Conservation (phyloP, 2,329 filamentous ascomycete genomes). For the Scedosporium boydii region DNA sequence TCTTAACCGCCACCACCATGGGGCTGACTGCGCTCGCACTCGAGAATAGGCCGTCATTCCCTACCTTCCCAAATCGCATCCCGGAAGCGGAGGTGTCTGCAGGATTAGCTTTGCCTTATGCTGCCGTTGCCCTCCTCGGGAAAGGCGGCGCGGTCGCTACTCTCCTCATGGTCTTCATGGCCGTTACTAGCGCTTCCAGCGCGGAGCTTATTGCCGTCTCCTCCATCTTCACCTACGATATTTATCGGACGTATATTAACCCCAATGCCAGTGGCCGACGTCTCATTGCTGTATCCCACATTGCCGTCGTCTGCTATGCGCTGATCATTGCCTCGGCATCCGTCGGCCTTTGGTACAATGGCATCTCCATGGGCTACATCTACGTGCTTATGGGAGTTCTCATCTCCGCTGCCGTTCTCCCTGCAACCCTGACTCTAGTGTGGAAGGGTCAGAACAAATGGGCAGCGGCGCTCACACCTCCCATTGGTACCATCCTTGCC, state of each 20-base stretch:
- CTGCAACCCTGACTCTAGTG: slow-evolving; percentile 68
- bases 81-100: slow-evolving; percentile 64
- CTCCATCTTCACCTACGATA: slow-evolving; percentile 77
- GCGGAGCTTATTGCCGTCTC: slow-evolving; percentile 81
- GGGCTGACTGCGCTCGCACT: slow-evolving; percentile 73
- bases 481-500: slow-evolving; percentile 56
- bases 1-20: slow-evolving; percentile 82
- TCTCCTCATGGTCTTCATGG: slow-evolving; percentile 79
- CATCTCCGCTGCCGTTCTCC: slow-evolving; percentile 76
- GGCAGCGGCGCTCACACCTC: slow-evolving; percentile 58
- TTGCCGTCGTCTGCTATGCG: slow-evolving; percentile 61
- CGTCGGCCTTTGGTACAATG: slow-evolving; percentile 63
- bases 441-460: slow-evolving; percentile 72
- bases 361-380: slow-evolving; percentile 80
- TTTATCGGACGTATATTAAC: slow-evolving; percentile 82
- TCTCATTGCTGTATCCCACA: slow-evolving; percentile 72
- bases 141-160: slow-evolving; percentile 72
- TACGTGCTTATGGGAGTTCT: slow-evolving; percentile 90
- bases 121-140: slow-evolving; percentile 73
- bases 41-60: slow-evolving; percentile 63
- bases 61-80: slow-evolving; percentile 66
- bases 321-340: slow-evolving; percentile 69
- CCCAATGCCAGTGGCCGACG: slow-evolving; percentile 64
- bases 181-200: slow-evolving; percentile 75
- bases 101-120: slow-evolving; percentile 76